Base-by-base conservation (phyloP, 345 rosid species). In the Gossypium sturtianum region DNA sequence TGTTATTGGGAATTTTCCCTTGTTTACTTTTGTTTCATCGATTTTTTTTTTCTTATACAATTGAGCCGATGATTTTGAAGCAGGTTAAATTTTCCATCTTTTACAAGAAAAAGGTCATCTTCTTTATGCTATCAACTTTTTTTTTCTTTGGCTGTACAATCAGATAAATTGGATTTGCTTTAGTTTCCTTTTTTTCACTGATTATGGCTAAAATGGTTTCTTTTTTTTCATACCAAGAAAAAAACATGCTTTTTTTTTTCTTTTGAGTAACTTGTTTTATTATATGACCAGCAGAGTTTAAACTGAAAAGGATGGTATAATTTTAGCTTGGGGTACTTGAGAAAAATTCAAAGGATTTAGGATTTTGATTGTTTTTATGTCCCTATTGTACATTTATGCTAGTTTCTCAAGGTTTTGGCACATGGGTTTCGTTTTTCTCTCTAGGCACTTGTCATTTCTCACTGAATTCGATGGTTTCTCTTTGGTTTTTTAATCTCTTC, bases 381-480 rank as follows among this genome's bases (percentile, higher is more conserved):
- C 20, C 17, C 7, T 56, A 68, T 19, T 61, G 53, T 41, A 0
- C 57, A 47, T 27, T 25, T 47, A 68, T 71, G 71, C 74, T 20
- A 60, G 12, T 60, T 54, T 81, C 23, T 12, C 15, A 43, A 27
- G 43, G 19, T 71, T 74, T 23, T 74, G 71, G 47, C 60, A 45
- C 78, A 60, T 77, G 76, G 70, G 17, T 48, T 49, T 8, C 53
- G 0, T 58, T 65, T 23, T 20, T 25, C 22, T 44, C 11, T 48
- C 15, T 48, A 4, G 9, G 51, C 62, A 9, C 41, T 68, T 77
- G 75, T 23, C 41, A 19, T 16, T 61, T 47, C 22, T 49, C 72
- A 52, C 62, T 25, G 19, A 66, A 13, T 60, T 72, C 10, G 10
- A 25, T 44, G 43, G 41, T 34, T 34, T 34, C 41, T 34, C 41